A percentile compares a stretch with the other conserved stretches of the same genome.
Conservation (phyloP, 2,329 filamentous ascomycete species). For the Xylaria sp. region DNA sequence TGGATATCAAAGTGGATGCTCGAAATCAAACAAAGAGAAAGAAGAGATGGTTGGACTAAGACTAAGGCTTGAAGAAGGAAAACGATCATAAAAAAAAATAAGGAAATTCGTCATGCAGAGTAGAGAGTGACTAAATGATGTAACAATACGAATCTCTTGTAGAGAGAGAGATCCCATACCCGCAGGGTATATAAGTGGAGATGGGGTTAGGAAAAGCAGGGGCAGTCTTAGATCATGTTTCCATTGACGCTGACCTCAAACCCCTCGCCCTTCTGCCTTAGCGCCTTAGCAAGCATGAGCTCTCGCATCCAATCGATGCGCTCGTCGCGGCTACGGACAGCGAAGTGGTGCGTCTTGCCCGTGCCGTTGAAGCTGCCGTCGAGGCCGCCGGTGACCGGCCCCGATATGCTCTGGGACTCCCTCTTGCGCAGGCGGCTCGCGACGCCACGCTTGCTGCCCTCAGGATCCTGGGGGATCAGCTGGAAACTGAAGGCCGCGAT, state of each 20-base stretch:
- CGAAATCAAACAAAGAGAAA: conserved; percentile 13
- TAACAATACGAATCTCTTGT: neutral
- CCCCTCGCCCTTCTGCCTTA: conserved; percentile 84
- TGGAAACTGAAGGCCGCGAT: conserved; percentile 83
- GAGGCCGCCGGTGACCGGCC: conserved; percentile 46
- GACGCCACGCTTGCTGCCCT: conserved; percentile 59
- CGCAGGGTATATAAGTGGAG: neutral
- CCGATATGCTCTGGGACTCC: conserved; percentile 56
- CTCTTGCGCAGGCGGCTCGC: conserved; percentile 61
- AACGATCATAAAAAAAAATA: neutral
- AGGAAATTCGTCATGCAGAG: conserved; percentile 5
- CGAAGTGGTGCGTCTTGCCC: conserved; percentile 92
- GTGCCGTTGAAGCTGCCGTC: conserved; percentile 63
- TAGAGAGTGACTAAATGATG: conserved; percentile 22
- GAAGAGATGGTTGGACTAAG: neutral
- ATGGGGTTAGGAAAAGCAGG: neutral
- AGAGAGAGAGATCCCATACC: neutral
- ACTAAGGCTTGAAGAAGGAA: neutral
- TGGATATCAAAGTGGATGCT: conserved; percentile 32
- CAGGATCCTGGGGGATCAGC: conserved; percentile 76
- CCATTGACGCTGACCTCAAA: conserved; percentile 86
- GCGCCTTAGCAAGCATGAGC: conserved; percentile 88
- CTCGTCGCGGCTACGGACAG: conserved; percentile 86
- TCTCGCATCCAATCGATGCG: conserved; percentile 98
- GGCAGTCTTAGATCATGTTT: conserved; percentile 68